phyloP scores from a whole-genome alignment of 2,329 filamentous ascomycete species.

The Xylaria polymorpha region DNA sequence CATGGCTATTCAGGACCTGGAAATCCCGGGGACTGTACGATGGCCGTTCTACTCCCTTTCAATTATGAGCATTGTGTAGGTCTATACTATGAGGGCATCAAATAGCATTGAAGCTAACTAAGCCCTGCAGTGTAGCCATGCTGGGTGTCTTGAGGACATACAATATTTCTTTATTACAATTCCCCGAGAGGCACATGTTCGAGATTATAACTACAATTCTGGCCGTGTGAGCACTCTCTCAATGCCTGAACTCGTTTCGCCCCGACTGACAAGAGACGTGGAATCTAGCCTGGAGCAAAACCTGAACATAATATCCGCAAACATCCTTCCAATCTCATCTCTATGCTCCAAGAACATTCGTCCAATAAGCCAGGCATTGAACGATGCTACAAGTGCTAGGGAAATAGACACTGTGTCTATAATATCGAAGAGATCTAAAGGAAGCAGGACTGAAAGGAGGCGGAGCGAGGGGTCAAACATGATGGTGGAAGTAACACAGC shows the following conservation, averaged over 20 bases:
- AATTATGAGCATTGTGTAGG: constrained; percentile 48
- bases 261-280: not conserved
- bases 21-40: constrained; percentile 44
- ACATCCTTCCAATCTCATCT: constrained; percentile 52
- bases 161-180: constrained; percentile 49
- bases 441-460: constrained; percentile 35
- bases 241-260: not conserved
- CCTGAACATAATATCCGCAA: constrained; percentile 53
- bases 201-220: constrained; percentile 51
- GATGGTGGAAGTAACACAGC: constrained; percentile 45
- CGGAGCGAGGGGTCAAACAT: constrained; percentile 44
- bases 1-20: constrained; percentile 49
- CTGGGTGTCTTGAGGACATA: constrained; percentile 52
- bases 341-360: constrained; percentile 45
- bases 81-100: not conserved
- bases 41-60: constrained; percentile 54
- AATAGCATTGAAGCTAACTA: constrained; percentile 11
- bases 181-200: constrained; percentile 47
- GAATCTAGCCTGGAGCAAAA: constrained; percentile 52
- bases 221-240: constrained; percentile 45
- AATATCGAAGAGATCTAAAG: constrained; percentile 36
- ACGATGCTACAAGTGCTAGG: constrained; percentile 32
- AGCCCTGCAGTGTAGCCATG: constrained; percentile 46
- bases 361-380: constrained; percentile 41
- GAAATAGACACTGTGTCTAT: constrained; percentile 41